A percentile compares a stretch with the other conserved stretches of the same genome.
Conservation (phyloP, 768 basidiomycete genomes). For the Mycena filopes region DNA sequence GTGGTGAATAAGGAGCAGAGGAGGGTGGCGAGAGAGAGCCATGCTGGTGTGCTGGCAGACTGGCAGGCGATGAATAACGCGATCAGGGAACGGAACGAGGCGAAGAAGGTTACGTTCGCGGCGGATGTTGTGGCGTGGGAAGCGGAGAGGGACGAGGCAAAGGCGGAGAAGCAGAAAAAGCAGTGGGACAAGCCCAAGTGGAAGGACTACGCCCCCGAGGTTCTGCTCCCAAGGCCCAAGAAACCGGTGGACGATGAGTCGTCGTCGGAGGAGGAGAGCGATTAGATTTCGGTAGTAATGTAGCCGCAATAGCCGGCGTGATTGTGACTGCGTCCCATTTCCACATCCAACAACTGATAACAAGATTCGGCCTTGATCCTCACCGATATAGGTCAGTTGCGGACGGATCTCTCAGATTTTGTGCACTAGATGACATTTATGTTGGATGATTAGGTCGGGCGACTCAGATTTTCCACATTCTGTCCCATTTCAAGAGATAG, state of each 20-base stretch:
- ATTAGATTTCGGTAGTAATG: too few species aligned
- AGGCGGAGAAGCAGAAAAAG: neutral
- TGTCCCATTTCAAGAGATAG: too few species aligned
- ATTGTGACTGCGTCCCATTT: too few species aligned
- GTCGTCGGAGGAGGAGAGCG: too few species aligned
- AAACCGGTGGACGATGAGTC: neutral
- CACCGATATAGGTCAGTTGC: too few species aligned
- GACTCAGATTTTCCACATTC: too few species aligned
- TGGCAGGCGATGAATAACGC: neutral
- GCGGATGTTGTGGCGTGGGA: neutral
- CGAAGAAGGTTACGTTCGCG: neutral
- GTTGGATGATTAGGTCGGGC: too few species aligned
- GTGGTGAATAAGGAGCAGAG: neutral
- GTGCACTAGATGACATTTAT: too few species aligned
- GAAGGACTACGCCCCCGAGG: neutral
- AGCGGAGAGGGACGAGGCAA: neutral
- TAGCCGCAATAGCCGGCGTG: too few species aligned
- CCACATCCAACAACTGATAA: too few species aligned
- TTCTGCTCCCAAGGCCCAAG: neutral
- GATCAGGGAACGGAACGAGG: neutral
- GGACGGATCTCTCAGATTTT: too few species aligned
- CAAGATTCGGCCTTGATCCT: too few species aligned
- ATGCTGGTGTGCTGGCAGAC: constrained; percentile 1
- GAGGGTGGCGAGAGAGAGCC: neutral
- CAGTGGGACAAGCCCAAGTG: neutral